These are phyloP conservation scores for Inonotus obliquus DNA, from an alignment of 1,284 basidiomycete genomes.

Conservation along the genomic window DNA sequence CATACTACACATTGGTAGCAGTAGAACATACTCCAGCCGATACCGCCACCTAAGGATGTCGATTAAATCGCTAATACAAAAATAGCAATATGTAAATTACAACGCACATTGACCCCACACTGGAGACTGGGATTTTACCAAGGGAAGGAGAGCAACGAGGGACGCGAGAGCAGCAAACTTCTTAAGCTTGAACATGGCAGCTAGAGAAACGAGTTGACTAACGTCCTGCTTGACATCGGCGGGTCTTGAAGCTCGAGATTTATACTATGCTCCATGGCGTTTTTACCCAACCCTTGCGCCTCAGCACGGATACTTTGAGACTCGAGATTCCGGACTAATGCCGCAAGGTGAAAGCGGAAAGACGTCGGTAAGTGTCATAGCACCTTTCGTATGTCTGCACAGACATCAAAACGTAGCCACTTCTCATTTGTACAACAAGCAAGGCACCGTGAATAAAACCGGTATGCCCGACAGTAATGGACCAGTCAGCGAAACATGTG, in stretches of 20 bases:
- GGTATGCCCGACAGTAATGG: not conserved
- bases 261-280: slow-evolving; percentile 3
- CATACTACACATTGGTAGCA: not conserved
- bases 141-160: slow-evolving; percentile 41
- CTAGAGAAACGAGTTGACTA: slow-evolving; percentile 1
- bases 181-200: slow-evolving; percentile 37
- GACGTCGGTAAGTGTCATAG: slow-evolving; percentile 37
- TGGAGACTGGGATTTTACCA: slow-evolving; percentile 40
- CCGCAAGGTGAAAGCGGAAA: slow-evolving; percentile 39
- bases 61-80: not conserved
- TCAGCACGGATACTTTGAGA: not conserved
- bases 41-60: slow-evolving; percentile 44
- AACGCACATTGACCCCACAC: slow-evolving; percentile 26
- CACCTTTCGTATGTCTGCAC: not conserved
- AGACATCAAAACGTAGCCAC: not conserved
- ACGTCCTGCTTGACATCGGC: not conserved
- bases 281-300: not conserved
- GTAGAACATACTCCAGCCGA: slow-evolving; percentile 41
- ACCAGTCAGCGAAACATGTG: slow-evolving; percentile 5
- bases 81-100: not conserved
- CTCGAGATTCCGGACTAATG: slow-evolving; percentile 37
- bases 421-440: not conserved
- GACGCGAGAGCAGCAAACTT: slow-evolving; percentile 42
- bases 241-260: not conserved
- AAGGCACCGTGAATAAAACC: slow-evolving; percentile 4